A percentile compares a stretch with the other conserved stretches of the same genome.
These are phyloP conservation scores for Phytophthora boehmeriae DNA, from an alignment of 352 stramenopile genomes.

Conservation along the genomic window DNA sequence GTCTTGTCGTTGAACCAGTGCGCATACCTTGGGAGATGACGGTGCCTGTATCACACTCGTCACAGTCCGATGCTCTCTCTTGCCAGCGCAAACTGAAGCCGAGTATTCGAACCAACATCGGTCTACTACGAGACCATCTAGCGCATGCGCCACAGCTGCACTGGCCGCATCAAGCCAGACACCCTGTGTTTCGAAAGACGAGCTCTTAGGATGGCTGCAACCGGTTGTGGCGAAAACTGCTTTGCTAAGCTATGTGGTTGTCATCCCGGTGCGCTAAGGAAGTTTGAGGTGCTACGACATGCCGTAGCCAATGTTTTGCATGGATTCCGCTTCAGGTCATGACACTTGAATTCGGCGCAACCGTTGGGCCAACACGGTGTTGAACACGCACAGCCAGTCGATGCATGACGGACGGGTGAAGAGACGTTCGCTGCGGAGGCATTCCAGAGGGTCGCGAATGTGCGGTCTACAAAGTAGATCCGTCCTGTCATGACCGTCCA, in stretches of 20 bases:
- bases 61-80: conserved; percentile 26
- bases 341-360: too few species aligned
- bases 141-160: conserved; percentile 56
- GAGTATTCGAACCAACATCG: conserved; percentile 60
- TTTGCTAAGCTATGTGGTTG: too few species aligned
- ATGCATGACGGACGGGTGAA: background rate
- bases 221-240: too few species aligned
- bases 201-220: background rate
- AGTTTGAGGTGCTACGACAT: too few species aligned
- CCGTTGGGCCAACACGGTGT: background rate
- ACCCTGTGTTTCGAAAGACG: conserved; percentile 23
- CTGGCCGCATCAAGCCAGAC: conserved; percentile 56
- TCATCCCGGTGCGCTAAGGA: too few species aligned
- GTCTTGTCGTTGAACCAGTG: conserved; percentile 53
- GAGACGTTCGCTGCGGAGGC: background rate
- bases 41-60: conserved; percentile 36
- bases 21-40: conserved; percentile 77
- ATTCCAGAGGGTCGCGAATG: background rate
- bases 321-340: too few species aligned
- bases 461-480: background rate
- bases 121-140: conserved; percentile 63
- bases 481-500: background rate
- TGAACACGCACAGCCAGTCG: too few species aligned
- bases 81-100: conserved; percentile 68
- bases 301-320: background rate